These are phyloP conservation scores for Linnemannia zychae DNA, from an alignment of 192 early-diverging fungal genomes.

Conservation along the genomic window DNA sequence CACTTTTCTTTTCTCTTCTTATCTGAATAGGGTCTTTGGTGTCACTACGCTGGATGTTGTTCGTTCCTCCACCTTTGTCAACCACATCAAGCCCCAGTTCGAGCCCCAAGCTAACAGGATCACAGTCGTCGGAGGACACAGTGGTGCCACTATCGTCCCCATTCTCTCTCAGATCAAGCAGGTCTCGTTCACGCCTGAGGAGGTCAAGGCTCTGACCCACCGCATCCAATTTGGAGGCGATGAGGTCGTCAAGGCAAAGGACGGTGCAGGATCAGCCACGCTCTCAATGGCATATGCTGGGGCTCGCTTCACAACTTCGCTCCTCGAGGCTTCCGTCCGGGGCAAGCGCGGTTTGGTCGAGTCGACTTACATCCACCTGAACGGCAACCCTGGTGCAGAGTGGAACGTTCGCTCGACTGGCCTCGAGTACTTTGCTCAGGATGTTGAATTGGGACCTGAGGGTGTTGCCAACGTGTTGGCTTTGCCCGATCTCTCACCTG, in stretches of 20 bases:
- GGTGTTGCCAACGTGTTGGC: constrained; percentile 90
- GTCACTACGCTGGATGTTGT: constrained; percentile 96
- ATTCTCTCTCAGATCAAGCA: constrained; percentile 78
- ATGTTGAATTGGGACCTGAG: constrained; percentile 77
- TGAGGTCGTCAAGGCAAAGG: constrained; percentile 98
- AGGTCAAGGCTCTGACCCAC: constrained; percentile 89
- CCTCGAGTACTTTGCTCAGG: constrained; percentile 81
- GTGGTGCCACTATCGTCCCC: constrained; percentile 95
- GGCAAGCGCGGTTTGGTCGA: constrained; percentile 83
- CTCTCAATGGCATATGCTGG: constrained; percentile 91
- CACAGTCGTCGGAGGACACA: constrained; percentile 94
- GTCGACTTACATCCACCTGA: constrained; percentile 80
- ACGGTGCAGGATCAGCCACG: constrained; percentile 86
- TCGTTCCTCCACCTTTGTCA: constrained; percentile 92
- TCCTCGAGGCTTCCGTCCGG: constrained; percentile 80
- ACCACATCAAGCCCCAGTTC: constrained; percentile 76
- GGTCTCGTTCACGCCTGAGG: constrained; percentile 78
- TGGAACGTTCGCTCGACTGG: constrained; percentile 68
- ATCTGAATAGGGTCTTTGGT: constrained; percentile 84
- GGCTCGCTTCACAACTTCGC: constrained; percentile 87
- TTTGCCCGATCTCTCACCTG: constrained; percentile 75
- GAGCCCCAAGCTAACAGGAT: constrained; percentile 80
- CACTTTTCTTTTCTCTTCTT: constrained; percentile 12
- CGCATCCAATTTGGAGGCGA: constrained; percentile 98
- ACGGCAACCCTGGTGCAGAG: constrained; percentile 55